Evolutionary conservation across 768 basidiomycete species (phyloP).

Genomic region (Phylloporus sp.): DNA sequence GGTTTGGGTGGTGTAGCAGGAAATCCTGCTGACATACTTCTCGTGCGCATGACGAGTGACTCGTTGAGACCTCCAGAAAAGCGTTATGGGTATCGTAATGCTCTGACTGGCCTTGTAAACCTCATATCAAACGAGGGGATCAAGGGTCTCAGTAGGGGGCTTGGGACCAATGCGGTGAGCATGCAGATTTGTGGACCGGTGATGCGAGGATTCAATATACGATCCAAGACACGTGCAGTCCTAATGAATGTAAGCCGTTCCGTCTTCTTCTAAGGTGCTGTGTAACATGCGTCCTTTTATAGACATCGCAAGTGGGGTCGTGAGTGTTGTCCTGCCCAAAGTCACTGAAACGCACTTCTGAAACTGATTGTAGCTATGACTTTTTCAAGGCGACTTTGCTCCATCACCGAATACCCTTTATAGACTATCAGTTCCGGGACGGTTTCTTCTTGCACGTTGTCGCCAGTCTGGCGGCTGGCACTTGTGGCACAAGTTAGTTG

Average conservation of each 20-base stretch:
- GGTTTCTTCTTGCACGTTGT: constrained; percentile 62
- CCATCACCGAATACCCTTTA: constrained; percentile 46
- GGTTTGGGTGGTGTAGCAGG: constrained; percentile 81
- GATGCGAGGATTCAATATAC: constrained; percentile 7
- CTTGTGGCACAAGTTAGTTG: constrained; percentile 70
- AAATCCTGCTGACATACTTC: constrained; percentile 73
- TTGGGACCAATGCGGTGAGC: constrained; percentile 74
- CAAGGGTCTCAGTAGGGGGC: constrained; percentile 64
- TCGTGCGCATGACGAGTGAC: constrained; percentile 90
- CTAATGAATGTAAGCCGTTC: constrained; percentile 64
- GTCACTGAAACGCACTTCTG: not conserved
- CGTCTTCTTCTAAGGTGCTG: not conserved
- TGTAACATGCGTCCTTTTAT: constrained; percentile 8
- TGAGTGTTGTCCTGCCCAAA: constrained; percentile 37
- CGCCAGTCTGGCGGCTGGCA: constrained; percentile 67
- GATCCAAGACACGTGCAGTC: constrained; percentile 51
- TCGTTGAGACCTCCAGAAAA: constrained; percentile 67
- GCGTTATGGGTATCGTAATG: constrained; percentile 76
- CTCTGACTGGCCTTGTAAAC: constrained; percentile 62
- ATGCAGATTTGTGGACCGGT: not conserved
- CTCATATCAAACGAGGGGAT: constrained; percentile 69
- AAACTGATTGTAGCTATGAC: constrained; percentile 54
- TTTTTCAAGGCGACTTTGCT: constrained; percentile 65
- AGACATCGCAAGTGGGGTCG: constrained; percentile 85
- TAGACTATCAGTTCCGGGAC: constrained; percentile 61